Evolutionary conservation across 192 early-diverging fungal genomes (phyloP), one percentile per base, ranked within the genome.

Genomic region (Rhizoclosmatium globosum): DNA sequence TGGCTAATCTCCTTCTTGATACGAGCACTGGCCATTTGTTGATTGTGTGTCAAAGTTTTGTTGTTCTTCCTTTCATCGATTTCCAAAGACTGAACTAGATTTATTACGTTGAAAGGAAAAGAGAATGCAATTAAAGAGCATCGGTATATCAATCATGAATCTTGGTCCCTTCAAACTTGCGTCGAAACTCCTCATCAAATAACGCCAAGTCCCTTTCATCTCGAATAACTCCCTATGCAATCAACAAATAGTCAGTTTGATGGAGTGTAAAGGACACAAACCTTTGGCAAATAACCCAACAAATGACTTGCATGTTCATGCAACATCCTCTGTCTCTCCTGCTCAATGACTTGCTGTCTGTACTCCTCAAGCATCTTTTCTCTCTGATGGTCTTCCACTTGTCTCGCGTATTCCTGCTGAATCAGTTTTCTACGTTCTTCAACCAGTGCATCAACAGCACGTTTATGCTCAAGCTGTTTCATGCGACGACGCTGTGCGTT

Each of bases 391-490:
- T 82, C 83, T n/a, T 79, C 84, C 66, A 67, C 47, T n/a, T 82
- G 71, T 9, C 68, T 42, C 60, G 83, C 81, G 39, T 64, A 77
- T 67, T 87, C 84, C 50, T 80, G 58, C 41, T 83, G 77, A 43
- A 85, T 42, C 23, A 85, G 57, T 46, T 57, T 70, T 47, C 84
- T 79, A 11, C 88, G 68, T 71, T 91, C 85, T 71, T 85, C 85
- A 15, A 90, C 79, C 4, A 91, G 77, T 7, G 82, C 87, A 77
- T 91, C 90, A 3, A 91, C 87, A 7, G 87, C 88, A 21, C 84
- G 81, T 68, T 84, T 85, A 82, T 91, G 86, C 67, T 91, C 89
- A 19, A 91, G 58, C 41, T 90, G 88, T 71, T 87, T 88, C 87
- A 88, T 85, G 4, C 90, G 80, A 58, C 88, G 80, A 42, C 79